Evolutionary conservation across 345 rosid genomes (phyloP), one percentile per base, ranked within the genome.

Genomic region (Raphanus sativus): DNA sequence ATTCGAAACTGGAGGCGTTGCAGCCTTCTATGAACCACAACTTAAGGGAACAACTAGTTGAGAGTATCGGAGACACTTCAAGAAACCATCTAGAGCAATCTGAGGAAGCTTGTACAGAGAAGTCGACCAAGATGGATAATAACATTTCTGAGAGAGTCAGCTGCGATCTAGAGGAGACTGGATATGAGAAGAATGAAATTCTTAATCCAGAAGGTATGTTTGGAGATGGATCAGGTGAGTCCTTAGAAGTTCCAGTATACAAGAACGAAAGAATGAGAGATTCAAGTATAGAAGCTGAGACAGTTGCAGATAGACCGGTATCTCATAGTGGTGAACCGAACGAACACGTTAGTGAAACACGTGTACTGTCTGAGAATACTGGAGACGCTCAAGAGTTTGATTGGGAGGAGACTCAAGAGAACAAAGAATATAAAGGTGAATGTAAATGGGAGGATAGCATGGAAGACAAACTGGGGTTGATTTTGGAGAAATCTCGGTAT

Each of bases 61-160:
- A 72, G n/a, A 11, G 38, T 59, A 33, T 45, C 28, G 40, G 24
- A 68, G 52, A 40, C 30, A 30, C 61, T 52, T 74, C 75, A 52
- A 59, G 28, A 38, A 17, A 13, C 25, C 70, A 67, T 78, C 16
- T 67, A 67, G 77, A 77, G 65, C 29, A 64, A 64, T 77, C 66
- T 70, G 61, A 73, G 55, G 82, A 79, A 38, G 62, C 62, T 69
- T 13, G 45, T 11, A 21, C 56, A 69, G 73, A 80, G 36, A 64
- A 45, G 34, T 75, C 45, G 10, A 42, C 12, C n/a, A 26, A 40
- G 63, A 42, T 42, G 26, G 63, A 56, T 45, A 4, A 75, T 5
- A 69, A 42, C n/a, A 45, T 7, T 25, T 0, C 7, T 56, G 67
- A 74, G 16, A 79, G 62, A 62, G 55, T 6, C 16, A 4, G 4